Conservation (phyloP, 2,329 filamentous ascomycete genomes). For the Venturia nashicola region DNA sequence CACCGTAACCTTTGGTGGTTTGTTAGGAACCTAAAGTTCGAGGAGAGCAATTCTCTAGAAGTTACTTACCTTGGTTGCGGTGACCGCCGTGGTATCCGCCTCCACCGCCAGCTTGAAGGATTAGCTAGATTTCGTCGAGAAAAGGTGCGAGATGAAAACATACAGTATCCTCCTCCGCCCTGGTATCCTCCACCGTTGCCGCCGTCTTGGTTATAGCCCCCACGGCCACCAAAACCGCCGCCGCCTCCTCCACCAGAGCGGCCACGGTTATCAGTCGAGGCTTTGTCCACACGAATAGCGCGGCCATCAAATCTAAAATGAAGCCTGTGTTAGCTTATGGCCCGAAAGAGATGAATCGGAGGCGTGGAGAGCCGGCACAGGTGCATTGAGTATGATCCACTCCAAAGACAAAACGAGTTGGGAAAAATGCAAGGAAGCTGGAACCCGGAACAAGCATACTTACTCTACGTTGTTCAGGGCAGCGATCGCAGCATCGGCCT, state of each 20-base stretch:
- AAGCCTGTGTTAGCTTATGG: background rate
- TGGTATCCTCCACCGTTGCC: constrained; percentile 18
- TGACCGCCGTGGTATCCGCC: constrained; percentile 15
- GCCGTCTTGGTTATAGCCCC: constrained; percentile 16
- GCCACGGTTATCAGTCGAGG: constrained; percentile 63
- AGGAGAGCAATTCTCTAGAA: background rate
- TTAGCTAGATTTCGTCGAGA: background rate
- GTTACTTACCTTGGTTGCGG: constrained; percentile 11
- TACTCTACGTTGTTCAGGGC: constrained; percentile 87
- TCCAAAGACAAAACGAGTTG: background rate
- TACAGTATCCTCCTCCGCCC: constrained; percentile 13
- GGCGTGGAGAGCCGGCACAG: background rate
- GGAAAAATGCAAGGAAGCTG: constrained; percentile 10
- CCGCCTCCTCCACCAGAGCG: constrained; percentile 43
- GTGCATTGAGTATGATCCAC: no score
- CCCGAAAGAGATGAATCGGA: background rate
- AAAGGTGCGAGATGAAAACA: background rate
- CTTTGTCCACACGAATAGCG: constrained; percentile 89
- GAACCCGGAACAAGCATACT: constrained; percentile 22
- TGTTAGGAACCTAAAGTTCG: background rate
- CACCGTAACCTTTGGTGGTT: background rate
- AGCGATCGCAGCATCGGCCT: constrained; percentile 65
- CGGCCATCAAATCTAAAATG: constrained; percentile 74
- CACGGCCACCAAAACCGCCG: constrained; percentile 21
- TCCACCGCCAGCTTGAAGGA: constrained; percentile 6